Conservation (phyloP, 164 flowering plant species). For the Litsea cubeba region DNA sequence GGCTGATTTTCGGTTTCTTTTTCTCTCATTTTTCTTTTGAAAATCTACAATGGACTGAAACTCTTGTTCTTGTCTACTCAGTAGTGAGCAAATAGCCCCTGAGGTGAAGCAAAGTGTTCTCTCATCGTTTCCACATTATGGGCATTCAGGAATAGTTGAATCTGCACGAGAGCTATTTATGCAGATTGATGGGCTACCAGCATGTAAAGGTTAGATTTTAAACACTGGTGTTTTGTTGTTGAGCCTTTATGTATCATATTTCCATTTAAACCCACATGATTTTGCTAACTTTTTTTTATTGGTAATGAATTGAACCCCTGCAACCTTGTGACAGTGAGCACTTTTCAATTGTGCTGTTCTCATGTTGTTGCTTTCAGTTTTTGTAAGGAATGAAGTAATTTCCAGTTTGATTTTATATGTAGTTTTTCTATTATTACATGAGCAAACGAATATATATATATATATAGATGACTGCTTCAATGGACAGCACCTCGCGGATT, state of each 20-base stretch:
- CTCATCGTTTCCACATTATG: constrained; percentile 70
- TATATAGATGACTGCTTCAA: too few species aligned
- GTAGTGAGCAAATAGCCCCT: constrained; percentile 31
- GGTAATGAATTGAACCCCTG: not conserved
- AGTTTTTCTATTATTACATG: too few species aligned
- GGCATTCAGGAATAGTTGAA: constrained; percentile 78
- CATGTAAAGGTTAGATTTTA: constrained; percentile 22
- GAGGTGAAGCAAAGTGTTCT: constrained; percentile 32
- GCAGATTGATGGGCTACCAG: constrained; percentile 61
- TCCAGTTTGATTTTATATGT: too few species aligned
- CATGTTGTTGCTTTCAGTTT: too few species aligned
- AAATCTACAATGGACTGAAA: not conserved
- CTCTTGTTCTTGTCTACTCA: constrained; percentile 30
- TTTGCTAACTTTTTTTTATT: not conserved
- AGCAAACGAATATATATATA: too few species aligned
- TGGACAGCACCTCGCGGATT: too few species aligned
- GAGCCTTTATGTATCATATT: not conserved
- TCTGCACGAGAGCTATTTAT: constrained; percentile 69
- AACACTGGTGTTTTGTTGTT: not conserved
- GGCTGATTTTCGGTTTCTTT: too few species aligned
- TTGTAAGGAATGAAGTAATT: too few species aligned
- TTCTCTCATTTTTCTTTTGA: not conserved
- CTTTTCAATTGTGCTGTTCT: too few species aligned
- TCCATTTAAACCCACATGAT: not conserved
- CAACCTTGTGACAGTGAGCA: too few species aligned